phyloP scores from a whole-genome alignment of 192 early-diverging fungal genomes.

The Coemansia sp. region DNA sequence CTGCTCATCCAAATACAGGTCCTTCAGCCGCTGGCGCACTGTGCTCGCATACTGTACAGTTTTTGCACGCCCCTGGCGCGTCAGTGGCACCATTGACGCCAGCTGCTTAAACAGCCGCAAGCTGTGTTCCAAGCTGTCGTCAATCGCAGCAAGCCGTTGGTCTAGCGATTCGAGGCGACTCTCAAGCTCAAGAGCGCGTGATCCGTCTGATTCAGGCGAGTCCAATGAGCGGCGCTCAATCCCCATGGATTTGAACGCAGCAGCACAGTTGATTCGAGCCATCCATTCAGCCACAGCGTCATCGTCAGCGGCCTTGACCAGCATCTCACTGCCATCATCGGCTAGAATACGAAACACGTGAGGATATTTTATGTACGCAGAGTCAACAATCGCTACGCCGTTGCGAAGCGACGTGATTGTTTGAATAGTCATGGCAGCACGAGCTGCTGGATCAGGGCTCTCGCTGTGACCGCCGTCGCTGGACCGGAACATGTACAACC shows the following conservation, averaged over 20 bases:
- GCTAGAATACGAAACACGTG: conserved; percentile 74
- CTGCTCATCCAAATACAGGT: conserved; percentile 61
- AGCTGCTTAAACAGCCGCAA: conserved; percentile 66
- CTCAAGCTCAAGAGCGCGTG: conserved; percentile 44
- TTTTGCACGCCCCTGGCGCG: conserved; percentile 61
- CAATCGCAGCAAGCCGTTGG: conserved; percentile 49
- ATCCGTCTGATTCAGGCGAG: background rate
- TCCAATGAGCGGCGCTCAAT: conserved; percentile 27
- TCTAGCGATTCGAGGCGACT: conserved; percentile 55
- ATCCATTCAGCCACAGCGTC: conserved; percentile 80
- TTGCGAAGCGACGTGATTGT: conserved; percentile 62
- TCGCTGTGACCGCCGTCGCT: conserved; percentile 46
- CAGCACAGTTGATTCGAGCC: conserved; percentile 75
- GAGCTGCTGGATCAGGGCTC: background rate
- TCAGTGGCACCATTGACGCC: conserved; percentile 68
- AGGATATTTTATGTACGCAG: conserved; percentile 72
- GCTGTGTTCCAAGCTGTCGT: conserved; percentile 56
- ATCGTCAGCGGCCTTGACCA: conserved; percentile 68
- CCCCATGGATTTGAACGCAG: conserved; percentile 67
- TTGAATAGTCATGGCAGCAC: conserved; percentile 32
- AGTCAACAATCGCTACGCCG: conserved; percentile 68
- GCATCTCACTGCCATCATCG: conserved; percentile 68
- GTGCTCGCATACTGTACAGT: conserved; percentile 55
- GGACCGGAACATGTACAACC: conserved; percentile 67
- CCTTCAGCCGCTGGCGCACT: conserved; percentile 55